These are phyloP conservation scores for Pseudopediastrum boryanum DNA, from an alignment of 139 green algal genomes.

Conservation along the genomic window DNA sequence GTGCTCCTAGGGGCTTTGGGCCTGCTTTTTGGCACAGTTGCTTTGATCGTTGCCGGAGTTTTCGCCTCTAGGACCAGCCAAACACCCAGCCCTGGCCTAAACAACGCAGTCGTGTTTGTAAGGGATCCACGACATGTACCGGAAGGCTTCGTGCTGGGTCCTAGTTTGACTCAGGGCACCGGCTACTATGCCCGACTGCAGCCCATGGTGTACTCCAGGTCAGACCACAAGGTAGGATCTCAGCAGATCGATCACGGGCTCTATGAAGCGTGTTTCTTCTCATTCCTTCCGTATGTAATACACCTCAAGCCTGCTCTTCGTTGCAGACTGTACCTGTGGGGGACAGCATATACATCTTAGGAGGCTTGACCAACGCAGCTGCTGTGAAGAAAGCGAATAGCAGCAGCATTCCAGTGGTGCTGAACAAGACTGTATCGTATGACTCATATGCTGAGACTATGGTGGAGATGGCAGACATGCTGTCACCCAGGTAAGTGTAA, in stretches of 20 bases:
- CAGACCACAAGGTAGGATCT: conserved; percentile 34
- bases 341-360: conserved; percentile 42
- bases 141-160: too few relatives aligned
- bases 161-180: too few relatives aligned
- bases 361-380: conserved; percentile 23
- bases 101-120: too few relatives aligned
- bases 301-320: too few relatives aligned
- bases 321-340: conserved; percentile 28
- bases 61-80: too few relatives aligned
- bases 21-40: too few relatives aligned
- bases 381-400: neutral
- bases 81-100: too few relatives aligned
- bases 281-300: too few relatives aligned
- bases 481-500: conserved; percentile 13
- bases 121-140: too few relatives aligned
- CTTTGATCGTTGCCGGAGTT: too few relatives aligned
- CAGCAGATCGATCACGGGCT: neutral
- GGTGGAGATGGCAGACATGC: conserved; percentile 3
- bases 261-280: neutral
- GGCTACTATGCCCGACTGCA: conserved; percentile 20
- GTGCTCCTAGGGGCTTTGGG: too few relatives aligned
- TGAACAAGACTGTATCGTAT: conserved; percentile 13
- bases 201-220: conserved; percentile 34
- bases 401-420: conserved; percentile 2
- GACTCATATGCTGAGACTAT: conserved; percentile 9